These are phyloP conservation scores for Galerina marginata DNA, from an alignment of 768 basidiomycete species.

Conservation along the genomic window DNA sequence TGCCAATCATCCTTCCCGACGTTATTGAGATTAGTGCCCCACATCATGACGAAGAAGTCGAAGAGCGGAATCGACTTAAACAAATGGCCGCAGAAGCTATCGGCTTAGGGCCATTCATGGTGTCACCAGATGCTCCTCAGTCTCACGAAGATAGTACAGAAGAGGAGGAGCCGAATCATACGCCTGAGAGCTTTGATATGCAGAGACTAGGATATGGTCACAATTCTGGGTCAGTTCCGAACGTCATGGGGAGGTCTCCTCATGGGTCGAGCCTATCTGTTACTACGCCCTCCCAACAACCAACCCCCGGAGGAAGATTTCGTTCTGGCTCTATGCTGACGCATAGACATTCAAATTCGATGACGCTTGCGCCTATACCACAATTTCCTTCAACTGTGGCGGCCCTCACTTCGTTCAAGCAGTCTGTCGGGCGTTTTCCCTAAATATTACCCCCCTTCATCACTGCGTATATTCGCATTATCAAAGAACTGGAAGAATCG, in stretches of 20 bases:
- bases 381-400: conserved; percentile 66
- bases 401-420: conserved; percentile 55
- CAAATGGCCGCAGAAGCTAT: conserved; percentile 80
- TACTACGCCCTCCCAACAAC: conserved; percentile 27
- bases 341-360: conserved; percentile 45
- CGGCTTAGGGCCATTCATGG: conserved; percentile 62
- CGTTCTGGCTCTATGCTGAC: conserved; percentile 45
- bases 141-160: conserved; percentile 40
- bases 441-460: conserved; percentile 72
- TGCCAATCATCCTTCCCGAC: conserved; percentile 59
- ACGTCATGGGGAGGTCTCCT: conserved; percentile 29
- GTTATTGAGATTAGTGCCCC: conserved; percentile 75
- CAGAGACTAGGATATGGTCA: conserved; percentile 20
- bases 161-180: conserved; percentile 37
- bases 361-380: conserved; percentile 47
- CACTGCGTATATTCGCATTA: conserved; percentile 74
- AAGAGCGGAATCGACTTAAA: conserved; percentile 76
- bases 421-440: conserved; percentile 60
- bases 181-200: conserved; percentile 20
- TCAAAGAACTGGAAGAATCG: conserved; percentile 76
- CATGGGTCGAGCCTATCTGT: conserved; percentile 41
- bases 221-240: conserved; percentile 26
- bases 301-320: conserved; percentile 30
- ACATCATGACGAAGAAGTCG: conserved; percentile 63
- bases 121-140: conserved; percentile 44